Percentiles rank a stretch among this genome's conserved stretches.
Conservation (phyloP, 768 basidiomycete genomes). For the Steccherinum ochraceum region DNA sequence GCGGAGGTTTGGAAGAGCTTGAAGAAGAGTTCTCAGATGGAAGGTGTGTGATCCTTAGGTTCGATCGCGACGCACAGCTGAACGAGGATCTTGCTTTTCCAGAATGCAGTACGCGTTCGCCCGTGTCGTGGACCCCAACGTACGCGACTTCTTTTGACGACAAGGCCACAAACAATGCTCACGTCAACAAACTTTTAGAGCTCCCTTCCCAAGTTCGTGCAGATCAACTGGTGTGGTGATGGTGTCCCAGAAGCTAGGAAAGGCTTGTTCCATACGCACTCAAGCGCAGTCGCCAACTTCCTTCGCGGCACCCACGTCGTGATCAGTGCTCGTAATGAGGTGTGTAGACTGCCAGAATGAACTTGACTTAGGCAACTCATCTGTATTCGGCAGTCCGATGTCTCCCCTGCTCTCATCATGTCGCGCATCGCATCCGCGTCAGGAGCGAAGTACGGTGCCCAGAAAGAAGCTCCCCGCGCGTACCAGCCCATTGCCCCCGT, state of each 20-base stretch:
- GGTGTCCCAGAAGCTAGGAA: constrained; percentile 92
- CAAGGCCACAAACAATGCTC: not conserved
- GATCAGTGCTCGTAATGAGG: constrained; percentile 83
- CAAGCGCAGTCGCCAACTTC: constrained; percentile 71
- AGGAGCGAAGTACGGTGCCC: constrained; percentile 84
- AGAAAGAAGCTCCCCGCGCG: constrained; percentile 69
- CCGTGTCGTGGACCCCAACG: constrained; percentile 80
- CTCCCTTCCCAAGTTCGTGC: constrained; percentile 84
- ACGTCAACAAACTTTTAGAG: constrained; percentile 52
- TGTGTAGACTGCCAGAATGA: constrained; percentile 26
- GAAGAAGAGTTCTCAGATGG: constrained; percentile 96
- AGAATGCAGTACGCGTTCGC: constrained; percentile 95
- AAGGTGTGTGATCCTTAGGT: constrained; percentile 45
- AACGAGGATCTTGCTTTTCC: not conserved
- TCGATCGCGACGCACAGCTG: no score
- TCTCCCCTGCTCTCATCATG: constrained; percentile 75
- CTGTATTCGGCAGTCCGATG: constrained; percentile 61
- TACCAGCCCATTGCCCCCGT: constrained; percentile 79
- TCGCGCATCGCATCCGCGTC: constrained; percentile 82
- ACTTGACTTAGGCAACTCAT: no score
- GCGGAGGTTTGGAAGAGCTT: constrained; percentile 83
- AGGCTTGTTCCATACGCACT: constrained; percentile 87
- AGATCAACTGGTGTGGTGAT: constrained; percentile 97
- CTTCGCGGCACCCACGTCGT: constrained; percentile 83
- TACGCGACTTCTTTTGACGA: constrained; percentile 34